Evolutionary conservation across 352 stramenopile species (phyloP).

Genomic region (Phytophthora boehmeriae): DNA sequence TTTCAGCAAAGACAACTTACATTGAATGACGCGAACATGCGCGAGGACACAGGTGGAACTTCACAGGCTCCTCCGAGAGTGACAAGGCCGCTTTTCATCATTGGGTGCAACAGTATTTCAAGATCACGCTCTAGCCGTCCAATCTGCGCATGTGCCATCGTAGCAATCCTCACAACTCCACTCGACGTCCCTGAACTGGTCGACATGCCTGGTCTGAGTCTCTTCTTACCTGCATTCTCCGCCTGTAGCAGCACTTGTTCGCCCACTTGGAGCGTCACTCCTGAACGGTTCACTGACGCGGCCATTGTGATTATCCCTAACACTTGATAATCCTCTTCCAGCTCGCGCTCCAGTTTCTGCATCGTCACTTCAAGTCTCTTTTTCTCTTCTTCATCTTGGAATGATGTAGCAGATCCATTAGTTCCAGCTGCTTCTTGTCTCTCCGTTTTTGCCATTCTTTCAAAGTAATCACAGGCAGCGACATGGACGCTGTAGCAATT

Average conservation of each 20-base stretch:
- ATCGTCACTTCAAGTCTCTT: constrained; percentile 42
- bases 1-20: constrained; percentile 18
- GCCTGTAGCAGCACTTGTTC: constrained; percentile 64
- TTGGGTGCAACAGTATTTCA: constrained; percentile 60
- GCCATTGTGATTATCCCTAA: constrained; percentile 53
- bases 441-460: constrained; percentile 39
- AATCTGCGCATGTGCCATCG: constrained; percentile 50
- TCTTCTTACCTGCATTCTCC: constrained; percentile 78
- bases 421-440: neutral
- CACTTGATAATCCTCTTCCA: constrained; percentile 35
- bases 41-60: constrained; percentile 39
- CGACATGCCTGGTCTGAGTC: constrained; percentile 36
- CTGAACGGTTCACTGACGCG: constrained; percentile 55
- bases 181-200: constrained; percentile 17
- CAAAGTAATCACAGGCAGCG: constrained; percentile 79
- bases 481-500: constrained; percentile 80
- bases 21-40: constrained; percentile 77
- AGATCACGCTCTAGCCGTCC: constrained; percentile 65
- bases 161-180: constrained; percentile 66
- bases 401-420: too few relatives aligned
- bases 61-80: constrained; percentile 54
- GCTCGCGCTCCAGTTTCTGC: constrained; percentile 21
- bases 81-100: constrained; percentile 69
- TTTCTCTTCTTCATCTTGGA: constrained; percentile 24
- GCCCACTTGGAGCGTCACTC: constrained; percentile 40